Percentiles rank a stretch among this genome's conserved stretches.
Evolutionary conservation across 1,284 basidiomycete genomes (phyloP).

Genomic region (Schizophyllum commune): DNA sequence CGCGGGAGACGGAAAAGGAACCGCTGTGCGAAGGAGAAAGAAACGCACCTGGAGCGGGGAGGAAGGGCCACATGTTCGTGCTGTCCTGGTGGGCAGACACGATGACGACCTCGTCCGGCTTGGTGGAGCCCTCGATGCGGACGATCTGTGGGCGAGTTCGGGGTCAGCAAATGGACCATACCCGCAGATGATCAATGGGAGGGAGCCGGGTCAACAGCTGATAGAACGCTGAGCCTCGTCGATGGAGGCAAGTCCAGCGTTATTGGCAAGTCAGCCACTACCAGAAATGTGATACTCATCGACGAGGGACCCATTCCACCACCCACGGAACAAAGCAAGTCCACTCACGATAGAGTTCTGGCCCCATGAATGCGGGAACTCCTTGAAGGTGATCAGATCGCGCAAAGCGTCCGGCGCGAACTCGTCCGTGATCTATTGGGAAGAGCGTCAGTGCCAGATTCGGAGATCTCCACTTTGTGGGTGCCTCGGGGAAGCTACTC

Average conservation of each 20-base stretch:
- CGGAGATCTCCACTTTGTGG: too few relatives aligned
- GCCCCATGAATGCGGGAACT: constrained; percentile 87
- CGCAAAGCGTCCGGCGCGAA: constrained; percentile 50
- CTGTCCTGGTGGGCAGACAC: constrained; percentile 90
- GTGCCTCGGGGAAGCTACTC: too few relatives aligned
- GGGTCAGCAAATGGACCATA: neutral
- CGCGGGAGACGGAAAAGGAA: too few relatives aligned
- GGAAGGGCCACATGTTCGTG: constrained; percentile 83
- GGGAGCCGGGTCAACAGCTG: too few relatives aligned
- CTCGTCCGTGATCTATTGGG: constrained; percentile 54
- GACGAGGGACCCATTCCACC: too few relatives aligned
- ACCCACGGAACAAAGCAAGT: neutral
- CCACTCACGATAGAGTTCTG: constrained; percentile 79
- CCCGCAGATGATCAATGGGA: too few relatives aligned
- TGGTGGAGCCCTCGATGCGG: constrained; percentile 63
- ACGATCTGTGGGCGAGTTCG: constrained; percentile 40
- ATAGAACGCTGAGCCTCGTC: too few relatives aligned
- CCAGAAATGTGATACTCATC: too few relatives aligned
- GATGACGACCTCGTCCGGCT: constrained; percentile 54
- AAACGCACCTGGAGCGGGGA: constrained; percentile 71
- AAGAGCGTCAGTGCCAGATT: constrained; percentile 2
- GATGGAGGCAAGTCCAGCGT: too few relatives aligned
- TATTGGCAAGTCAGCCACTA: too few relatives aligned
- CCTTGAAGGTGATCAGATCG: constrained; percentile 56
- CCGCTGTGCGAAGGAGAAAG: too few relatives aligned